phyloP scores from a whole-genome alignment of 176 grass and related monocot species.

The Calamus simplicifolius region DNA sequence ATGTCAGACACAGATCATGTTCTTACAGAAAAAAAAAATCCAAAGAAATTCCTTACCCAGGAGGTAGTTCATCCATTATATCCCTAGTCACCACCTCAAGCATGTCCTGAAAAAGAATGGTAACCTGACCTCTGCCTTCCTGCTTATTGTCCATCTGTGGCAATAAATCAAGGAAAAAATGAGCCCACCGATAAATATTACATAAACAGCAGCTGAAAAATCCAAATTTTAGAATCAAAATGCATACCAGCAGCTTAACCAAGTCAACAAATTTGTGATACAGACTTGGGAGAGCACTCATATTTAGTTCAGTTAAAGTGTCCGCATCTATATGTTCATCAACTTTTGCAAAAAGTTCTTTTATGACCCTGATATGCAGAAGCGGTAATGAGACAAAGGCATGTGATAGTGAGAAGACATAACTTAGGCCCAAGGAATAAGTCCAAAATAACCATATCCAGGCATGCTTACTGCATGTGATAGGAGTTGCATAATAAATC shows the following conservation, averaged over 20 bases:
- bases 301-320: slow-evolving; percentile 37
- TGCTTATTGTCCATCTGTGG: slow-evolving; percentile 57
- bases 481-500: too few relatives aligned
- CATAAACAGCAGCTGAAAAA: neutral
- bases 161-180: slow-evolving; percentile 3
- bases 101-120: slow-evolving; percentile 90
- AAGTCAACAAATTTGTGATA: slow-evolving; percentile 78
- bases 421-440: too few relatives aligned
- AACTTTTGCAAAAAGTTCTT: slow-evolving; percentile 57
- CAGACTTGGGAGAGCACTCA: slow-evolving; percentile 64
- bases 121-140: slow-evolving; percentile 53
- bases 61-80: slow-evolving; percentile 77
- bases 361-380: slow-evolving; percentile 50
- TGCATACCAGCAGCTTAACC: slow-evolving; percentile 61
- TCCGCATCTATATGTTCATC: slow-evolving; percentile 33
- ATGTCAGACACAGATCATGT: too few relatives aligned
- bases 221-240: slow-evolving; percentile 20
- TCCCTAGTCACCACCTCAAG: slow-evolving; percentile 90
- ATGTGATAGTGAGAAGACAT: too few relatives aligned
- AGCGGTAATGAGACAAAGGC: neutral
- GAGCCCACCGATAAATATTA: neutral
- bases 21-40: too few relatives aligned
- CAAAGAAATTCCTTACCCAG: slow-evolving; percentile 31
- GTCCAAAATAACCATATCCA: too few relatives aligned
- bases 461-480: too few relatives aligned